Percentiles rank a stretch among this genome's conserved stretches.
Evolutionary conservation across 208 protist genomes (phyloP).

Genomic region (Strigomonas galati): DNA sequence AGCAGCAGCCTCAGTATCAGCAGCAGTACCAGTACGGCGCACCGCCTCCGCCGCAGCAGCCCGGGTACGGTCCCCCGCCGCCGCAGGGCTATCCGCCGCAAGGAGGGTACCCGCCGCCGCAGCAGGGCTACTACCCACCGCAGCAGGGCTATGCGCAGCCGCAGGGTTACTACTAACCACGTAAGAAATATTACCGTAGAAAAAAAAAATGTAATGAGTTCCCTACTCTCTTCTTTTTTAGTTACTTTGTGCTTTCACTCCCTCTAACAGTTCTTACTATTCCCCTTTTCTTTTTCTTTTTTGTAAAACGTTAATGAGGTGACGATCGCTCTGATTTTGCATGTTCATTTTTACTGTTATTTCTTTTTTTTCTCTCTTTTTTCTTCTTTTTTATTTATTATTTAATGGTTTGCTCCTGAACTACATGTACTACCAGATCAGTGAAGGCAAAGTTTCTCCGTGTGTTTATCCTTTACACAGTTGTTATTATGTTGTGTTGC

Average conservation of each 20-base stretch:
- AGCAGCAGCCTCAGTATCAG: constrained; percentile 8
- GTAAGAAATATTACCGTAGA: too few relatives aligned
- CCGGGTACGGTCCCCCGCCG: constrained; percentile 20
- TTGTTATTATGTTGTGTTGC: too few relatives aligned
- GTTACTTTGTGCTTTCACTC: too few relatives aligned
- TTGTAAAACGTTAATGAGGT: too few relatives aligned
- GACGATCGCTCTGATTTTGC: neutral
- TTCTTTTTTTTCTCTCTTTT: neutral
- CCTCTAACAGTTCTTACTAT: too few relatives aligned
- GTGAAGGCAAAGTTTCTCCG: neutral
- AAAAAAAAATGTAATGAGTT: neutral
- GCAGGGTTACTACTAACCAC: constrained; percentile 5
- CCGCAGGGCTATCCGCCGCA: constrained; percentile 16
- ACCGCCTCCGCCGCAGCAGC: constrained; percentile 21
- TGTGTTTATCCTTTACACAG: neutral
- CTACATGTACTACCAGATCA: too few relatives aligned
- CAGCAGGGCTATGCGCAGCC: constrained; percentile 15
- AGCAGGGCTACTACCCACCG: constrained; percentile 7
- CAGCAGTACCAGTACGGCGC: neutral
- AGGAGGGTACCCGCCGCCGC: neutral
- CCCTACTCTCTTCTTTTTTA: neutral
- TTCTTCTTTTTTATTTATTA: neutral
- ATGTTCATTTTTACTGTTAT: neutral
- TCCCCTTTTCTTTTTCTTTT: neutral
- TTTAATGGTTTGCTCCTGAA: neutral